Evolutionary conservation across 345 rosid genomes (phyloP).

Genomic region (Gossypium ekmanianum): DNA sequence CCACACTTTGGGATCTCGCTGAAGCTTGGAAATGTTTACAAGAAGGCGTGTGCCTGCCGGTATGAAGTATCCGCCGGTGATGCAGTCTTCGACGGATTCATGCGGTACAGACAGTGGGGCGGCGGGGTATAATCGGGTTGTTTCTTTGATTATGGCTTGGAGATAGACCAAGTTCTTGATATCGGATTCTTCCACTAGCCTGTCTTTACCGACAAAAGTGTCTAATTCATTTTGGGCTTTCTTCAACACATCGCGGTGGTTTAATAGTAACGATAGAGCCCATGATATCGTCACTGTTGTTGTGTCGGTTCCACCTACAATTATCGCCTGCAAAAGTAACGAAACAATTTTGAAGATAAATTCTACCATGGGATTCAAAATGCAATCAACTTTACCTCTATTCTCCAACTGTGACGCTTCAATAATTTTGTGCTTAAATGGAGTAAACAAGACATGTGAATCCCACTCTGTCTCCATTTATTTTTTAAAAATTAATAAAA

Average conservation of each 20-base stretch:
- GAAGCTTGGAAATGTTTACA: conserved; percentile 23
- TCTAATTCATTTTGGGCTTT: conserved; percentile 25
- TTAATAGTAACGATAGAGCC: conserved; percentile 22
- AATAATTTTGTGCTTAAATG: too few species aligned
- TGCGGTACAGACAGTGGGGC: conserved; percentile 29
- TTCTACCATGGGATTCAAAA: too few species aligned
- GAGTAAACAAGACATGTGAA: too few species aligned
- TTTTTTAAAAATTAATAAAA: too few species aligned
- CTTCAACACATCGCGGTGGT: conserved; percentile 12
- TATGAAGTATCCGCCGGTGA: conserved; percentile 23
- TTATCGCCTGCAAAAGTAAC: conserved; percentile 16
- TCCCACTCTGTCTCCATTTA: too few species aligned
- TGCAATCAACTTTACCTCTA: too few species aligned
- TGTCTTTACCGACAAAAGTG: conserved; percentile 19
- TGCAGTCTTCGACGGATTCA: conserved; percentile 26
- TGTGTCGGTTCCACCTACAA: conserved; percentile 19
- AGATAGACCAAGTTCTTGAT: conserved; percentile 27
- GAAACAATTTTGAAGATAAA: too few species aligned
- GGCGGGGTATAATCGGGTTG: conserved; percentile 31
- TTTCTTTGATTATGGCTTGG: conserved; percentile 39
- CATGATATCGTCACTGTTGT: conserved; percentile 27
- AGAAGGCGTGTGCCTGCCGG: conserved; percentile 25
- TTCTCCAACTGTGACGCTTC: too few species aligned
- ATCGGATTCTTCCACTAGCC: conserved; percentile 27
- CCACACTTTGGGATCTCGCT: conserved; percentile 32